Base-by-base conservation (phyloP, 345 rosid species). In the Xanthoceras sorbifolium region DNA sequence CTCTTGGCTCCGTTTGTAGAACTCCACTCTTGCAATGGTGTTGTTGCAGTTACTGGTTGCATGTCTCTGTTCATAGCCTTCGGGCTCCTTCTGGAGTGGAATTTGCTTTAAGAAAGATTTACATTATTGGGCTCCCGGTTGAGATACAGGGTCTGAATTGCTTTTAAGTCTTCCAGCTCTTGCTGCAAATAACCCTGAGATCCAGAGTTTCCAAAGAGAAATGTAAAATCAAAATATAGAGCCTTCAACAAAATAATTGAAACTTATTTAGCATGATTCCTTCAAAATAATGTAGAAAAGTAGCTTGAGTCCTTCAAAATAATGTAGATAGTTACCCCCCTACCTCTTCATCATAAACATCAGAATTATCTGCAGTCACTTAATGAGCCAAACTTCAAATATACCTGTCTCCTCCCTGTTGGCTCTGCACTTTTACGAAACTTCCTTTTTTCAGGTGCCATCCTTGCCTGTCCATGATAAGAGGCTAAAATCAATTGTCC, bases 331-430 rank as follows among this genome's bases (percentile, higher is more conserved):
- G 71, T 36, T 74, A 76, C 59, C 34, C 31, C 61, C 71, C 67
- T 81, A 94, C 99, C 98, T 96, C 99, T 84, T 96, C 97, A 67
- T 98, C 97, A 84, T 98, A 94, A 72, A 94, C 90, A 72, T 98
- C 94, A 86, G 97, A 94, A 79, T 92, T 94, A 74, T 94, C 97
- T 70, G 97, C 98, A 73, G 98, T 96, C 98, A 94, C 92, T 86
- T 94, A 97, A 86, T 94, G 97, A 70, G 99, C 99, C 86, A 96
- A 86, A 87, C 88, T 94, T 72, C 99, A 96, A 95, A 91, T 93
- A 14, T 22, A 95, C 97, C 76, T 93, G 99, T 77, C 94, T 92
- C 59, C 91, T 97, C 10, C 92, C 97, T 1, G 97, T 97, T 74
- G 86, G 88, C 81, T 92, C 98, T 18, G 99, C 97, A 76, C 87